phyloP scores from a whole-genome alignment of 306 rosid genomes.

The Cucurbita maxima region DNA sequence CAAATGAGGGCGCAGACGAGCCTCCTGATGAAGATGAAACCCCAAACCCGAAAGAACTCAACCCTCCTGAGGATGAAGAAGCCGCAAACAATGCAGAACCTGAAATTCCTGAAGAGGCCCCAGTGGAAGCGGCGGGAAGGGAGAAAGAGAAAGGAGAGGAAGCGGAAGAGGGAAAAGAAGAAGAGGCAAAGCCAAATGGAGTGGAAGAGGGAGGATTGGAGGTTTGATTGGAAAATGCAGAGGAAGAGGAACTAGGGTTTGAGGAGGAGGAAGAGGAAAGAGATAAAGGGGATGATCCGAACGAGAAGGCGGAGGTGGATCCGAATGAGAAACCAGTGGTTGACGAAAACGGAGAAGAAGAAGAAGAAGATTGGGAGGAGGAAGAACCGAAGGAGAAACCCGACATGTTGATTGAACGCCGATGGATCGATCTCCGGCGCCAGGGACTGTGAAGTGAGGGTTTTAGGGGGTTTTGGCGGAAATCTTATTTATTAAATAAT shows the following conservation, averaged over 20 bases:
- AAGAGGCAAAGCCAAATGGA: constrained; percentile 15
- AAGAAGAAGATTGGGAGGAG: constrained; percentile 13
- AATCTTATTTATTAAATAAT: not conserved
- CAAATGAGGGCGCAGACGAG: not conserved
- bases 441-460: not conserved
- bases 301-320: constrained; percentile 13
- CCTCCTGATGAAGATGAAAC: not conserved
- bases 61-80: not conserved
- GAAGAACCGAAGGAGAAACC: constrained; percentile 38
- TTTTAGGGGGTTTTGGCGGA: not conserved
- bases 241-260: constrained; percentile 28
- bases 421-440: not conserved
- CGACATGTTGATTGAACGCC: constrained; percentile 23
- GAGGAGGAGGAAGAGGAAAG: constrained; percentile 10
- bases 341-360: constrained; percentile 16
- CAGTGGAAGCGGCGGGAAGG: not conserved
- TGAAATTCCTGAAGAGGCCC: not conserved
- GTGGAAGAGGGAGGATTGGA: constrained; percentile 11
- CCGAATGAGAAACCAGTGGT: constrained; percentile 9
- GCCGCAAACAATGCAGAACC: constrained; percentile 2
- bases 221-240: constrained; percentile 7
- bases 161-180: constrained; percentile 5
- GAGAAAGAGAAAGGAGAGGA: constrained; percentile 15
- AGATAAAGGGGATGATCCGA: constrained; percentile 16
- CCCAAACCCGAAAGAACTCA: not conserved